phyloP scores from a whole-genome alignment of 2,329 filamentous ascomycete species.

The Penicillium sp. region DNA sequence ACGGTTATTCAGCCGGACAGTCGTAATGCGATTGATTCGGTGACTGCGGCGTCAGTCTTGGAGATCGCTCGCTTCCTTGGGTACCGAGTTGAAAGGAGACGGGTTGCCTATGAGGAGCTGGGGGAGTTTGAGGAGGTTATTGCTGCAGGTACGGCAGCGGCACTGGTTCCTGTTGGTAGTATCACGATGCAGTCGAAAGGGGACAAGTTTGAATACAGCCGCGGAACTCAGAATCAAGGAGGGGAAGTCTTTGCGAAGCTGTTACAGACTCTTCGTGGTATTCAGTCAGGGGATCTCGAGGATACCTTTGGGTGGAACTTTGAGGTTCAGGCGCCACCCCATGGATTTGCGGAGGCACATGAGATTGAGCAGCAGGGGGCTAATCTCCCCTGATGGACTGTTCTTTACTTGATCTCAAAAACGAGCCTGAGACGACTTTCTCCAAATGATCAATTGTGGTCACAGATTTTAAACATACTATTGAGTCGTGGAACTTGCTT shows the following conservation, averaged over 20 bases:
- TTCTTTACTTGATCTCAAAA: no score
- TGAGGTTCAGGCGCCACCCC: slow-evolving; percentile 38
- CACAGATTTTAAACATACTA: no score
- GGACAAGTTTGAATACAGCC: slow-evolving; percentile 59
- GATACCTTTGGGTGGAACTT: slow-evolving; percentile 75
- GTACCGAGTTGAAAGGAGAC: slow-evolving; percentile 78
- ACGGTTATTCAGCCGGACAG: slow-evolving; percentile 87
- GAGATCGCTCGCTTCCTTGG: slow-evolving; percentile 75
- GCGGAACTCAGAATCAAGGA: slow-evolving; percentile 45
- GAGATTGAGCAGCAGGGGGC: slow-evolving; percentile 23
- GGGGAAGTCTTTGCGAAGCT: slow-evolving; percentile 74
- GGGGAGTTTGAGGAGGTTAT: slow-evolving; percentile 74
- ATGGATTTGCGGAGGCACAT: slow-evolving; percentile 29
- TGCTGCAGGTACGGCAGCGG: slow-evolving; percentile 88
- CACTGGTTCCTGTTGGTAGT: slow-evolving; percentile 86
- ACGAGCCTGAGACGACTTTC: no score
- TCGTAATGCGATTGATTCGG: slow-evolving; percentile 81
- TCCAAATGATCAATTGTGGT: no score
- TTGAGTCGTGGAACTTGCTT: no score
- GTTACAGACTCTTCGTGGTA: slow-evolving; percentile 74
- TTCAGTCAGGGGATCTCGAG: slow-evolving; percentile 78
- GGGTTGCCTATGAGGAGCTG: slow-evolving; percentile 64
- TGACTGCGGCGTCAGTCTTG: slow-evolving; percentile 78
- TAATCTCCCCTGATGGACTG: slow-evolving; percentile 28
- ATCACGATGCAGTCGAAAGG: slow-evolving; percentile 70